Base-by-base conservation (phyloP, 2,329 filamentous ascomycete species). In the Furcasterigmium furcatum region DNA sequence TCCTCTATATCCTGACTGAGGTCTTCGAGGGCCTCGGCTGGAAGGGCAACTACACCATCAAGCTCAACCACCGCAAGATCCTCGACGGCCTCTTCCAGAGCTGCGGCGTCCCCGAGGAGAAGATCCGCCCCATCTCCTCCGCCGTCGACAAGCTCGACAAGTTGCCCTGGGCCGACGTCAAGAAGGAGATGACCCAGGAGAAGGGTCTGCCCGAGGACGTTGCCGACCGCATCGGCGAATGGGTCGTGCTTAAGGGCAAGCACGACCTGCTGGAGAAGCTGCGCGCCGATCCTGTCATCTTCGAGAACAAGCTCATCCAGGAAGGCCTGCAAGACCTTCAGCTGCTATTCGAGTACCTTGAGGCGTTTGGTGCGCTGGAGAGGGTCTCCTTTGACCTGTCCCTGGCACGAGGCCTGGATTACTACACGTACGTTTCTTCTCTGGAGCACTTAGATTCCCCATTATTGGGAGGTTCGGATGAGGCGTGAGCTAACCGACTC, bases 71-170 rank as follows among this genome's bases (percentile, higher is more conserved):
- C 80, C 80, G 92, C 55, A 92, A 95, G 70, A 92, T 96, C 41
- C 77, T 97, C 14, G 91, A 96, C 58, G 92, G 91, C 47, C 80
- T 96, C 55, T 96, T 97, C 67, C 80, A 89, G 62, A 88, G 96
- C 22, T 92, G 88, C 57, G 91, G 92, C 52, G 91, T 97, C 13
- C 89, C 91, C 2, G 72, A 80, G 47, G 87, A 95, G 46, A 91
- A 95, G 74, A 88, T 95, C 54, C 82, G 92, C 45, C 82, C 87
- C 24, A 96, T 96, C 59, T 94, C 87, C 32, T 94, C 88, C 20
- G 91, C 92, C 2, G 91, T 97, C 39, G 92, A 97, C 72, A 97
- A 97, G 74, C 75, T 97, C 45, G 92, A 96, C 68, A 97, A 97
- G 72, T 73, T 85, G 60, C 87, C 91, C 2, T 96, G 91, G 92